Evolutionary conservation across 2,329 filamentous ascomycete species (phyloP).

Genomic region (Chlorencoelia australis): DNA sequence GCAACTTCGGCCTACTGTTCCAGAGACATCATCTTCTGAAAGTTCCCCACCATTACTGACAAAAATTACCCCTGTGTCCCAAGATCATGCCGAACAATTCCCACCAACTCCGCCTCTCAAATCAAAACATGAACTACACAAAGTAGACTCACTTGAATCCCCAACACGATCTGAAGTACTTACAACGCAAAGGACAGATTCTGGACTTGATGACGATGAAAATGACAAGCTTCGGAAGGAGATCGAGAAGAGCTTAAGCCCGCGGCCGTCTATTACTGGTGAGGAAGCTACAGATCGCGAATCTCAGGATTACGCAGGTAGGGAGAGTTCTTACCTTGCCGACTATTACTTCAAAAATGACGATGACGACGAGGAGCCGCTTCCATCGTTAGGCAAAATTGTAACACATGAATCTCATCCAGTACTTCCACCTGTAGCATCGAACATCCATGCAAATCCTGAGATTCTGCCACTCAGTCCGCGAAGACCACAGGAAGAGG

Average conservation of each 20-base stretch:
- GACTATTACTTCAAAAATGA: too few relatives aligned
- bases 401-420: slow-evolving; percentile 7
- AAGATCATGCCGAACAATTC: too few relatives aligned
- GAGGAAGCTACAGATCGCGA: too few relatives aligned
- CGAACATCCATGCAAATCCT: slow-evolving; percentile 21
- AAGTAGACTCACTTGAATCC: too few relatives aligned
- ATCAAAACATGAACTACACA: too few relatives aligned
- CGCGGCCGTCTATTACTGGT: slow-evolving; percentile 35
- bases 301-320: too few relatives aligned
- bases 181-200: slow-evolving; percentile 17
- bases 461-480: slow-evolving; percentile 19
- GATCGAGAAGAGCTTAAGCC: slow-evolving; percentile 60
- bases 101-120: too few relatives aligned
- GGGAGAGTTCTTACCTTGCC: slow-evolving; percentile 55
- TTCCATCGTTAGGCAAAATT: not conserved
- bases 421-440: too few relatives aligned
- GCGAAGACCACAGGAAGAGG: slow-evolving; percentile 10
- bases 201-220: slow-evolving; percentile 38
- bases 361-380: too few relatives aligned
- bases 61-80: slow-evolving; percentile 36
- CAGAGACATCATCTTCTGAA: slow-evolving; percentile 25
- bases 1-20: slow-evolving; percentile 17
- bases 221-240: slow-evolving; percentile 64
- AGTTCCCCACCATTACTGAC: slow-evolving; percentile 33
- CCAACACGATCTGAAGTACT: slow-evolving; percentile 9